Evolutionary conservation across 768 basidiomycete genomes (phyloP).

Genomic region (Russula virescens): DNA sequence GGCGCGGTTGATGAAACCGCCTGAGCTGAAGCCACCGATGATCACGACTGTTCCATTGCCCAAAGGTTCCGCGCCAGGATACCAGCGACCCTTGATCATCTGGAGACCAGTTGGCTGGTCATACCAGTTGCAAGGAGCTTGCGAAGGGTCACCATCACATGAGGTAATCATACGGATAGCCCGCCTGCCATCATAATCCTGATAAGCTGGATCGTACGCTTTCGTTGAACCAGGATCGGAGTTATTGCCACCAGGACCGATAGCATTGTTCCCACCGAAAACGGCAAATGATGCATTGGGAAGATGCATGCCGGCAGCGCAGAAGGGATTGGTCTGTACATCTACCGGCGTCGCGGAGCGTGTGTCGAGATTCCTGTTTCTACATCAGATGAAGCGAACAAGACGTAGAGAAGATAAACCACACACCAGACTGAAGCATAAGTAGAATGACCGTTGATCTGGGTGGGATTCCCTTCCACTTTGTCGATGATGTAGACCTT

Average conservation of each 20-base stretch:
- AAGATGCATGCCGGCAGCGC: slow-evolving; percentile 12
- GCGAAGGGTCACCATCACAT: background rate
- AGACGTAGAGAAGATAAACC: background rate
- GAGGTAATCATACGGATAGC: slow-evolving; percentile 4
- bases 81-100: background rate
- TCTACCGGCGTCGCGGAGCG: background rate
- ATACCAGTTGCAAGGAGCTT: background rate
- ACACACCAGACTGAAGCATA: slow-evolving; percentile 5
- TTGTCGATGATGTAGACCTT: slow-evolving; percentile 17
- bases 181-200: background rate
- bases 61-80: background rate
- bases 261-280: slow-evolving; percentile 1
- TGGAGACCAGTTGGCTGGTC: background rate
- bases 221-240: background rate
- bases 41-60: background rate
- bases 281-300: slow-evolving; percentile 2
- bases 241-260: background rate
- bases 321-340: background rate
- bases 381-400: background rate
- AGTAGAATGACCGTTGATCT: background rate
- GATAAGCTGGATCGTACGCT: background rate
- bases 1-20: slow-evolving; percentile 1
- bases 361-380: background rate
- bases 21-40: background rate
- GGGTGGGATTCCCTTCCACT: background rate